Evolutionary conservation across 2,329 filamentous ascomycete species (phyloP).

Genomic region (Trichocomaceae sp.): DNA sequence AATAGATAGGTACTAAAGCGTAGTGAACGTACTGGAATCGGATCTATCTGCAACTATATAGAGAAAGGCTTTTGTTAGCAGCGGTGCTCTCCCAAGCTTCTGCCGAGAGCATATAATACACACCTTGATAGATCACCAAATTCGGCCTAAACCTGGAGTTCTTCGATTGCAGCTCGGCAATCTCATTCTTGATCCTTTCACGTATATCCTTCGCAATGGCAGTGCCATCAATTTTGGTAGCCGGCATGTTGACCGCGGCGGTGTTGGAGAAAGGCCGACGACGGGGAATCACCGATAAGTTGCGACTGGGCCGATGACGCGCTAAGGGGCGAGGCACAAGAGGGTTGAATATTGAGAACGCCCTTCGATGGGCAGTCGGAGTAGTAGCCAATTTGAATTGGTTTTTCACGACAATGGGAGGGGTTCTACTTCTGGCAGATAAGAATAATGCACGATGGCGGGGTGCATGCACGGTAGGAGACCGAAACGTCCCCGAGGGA

Average conservation of each 20-base stretch:
- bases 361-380: slow-evolving; percentile 6
- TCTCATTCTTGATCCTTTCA: slow-evolving; percentile 70
- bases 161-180: slow-evolving; percentile 68
- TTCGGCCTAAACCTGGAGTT: slow-evolving; percentile 86
- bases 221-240: slow-evolving; percentile 89
- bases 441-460: slow-evolving; percentile 10
- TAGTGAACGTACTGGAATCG: slow-evolving; percentile 67
- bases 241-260: slow-evolving; percentile 63
- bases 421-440: slow-evolving; percentile 4
- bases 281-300: slow-evolving; percentile 7
- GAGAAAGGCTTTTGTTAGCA: slow-evolving; percentile 8
- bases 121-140: slow-evolving; percentile 92
- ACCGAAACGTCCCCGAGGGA: slow-evolving; percentile 10
- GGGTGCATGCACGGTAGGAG: slow-evolving; percentile 13
- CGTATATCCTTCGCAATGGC: slow-evolving; percentile 90
- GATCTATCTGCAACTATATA: slow-evolving; percentile 75
- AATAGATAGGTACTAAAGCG: slow-evolving; percentile 7
- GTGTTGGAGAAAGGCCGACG: slow-evolving; percentile 29
- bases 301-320: neutral
- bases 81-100: neutral
- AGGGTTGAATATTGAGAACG: neutral
- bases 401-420: slow-evolving; percentile 6
- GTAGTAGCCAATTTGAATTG: neutral
- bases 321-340: neutral
- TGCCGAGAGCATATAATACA: slow-evolving; percentile 21